Conservation (phyloP, 345 rosid species). For the Pugionium dolabratum region DNA sequence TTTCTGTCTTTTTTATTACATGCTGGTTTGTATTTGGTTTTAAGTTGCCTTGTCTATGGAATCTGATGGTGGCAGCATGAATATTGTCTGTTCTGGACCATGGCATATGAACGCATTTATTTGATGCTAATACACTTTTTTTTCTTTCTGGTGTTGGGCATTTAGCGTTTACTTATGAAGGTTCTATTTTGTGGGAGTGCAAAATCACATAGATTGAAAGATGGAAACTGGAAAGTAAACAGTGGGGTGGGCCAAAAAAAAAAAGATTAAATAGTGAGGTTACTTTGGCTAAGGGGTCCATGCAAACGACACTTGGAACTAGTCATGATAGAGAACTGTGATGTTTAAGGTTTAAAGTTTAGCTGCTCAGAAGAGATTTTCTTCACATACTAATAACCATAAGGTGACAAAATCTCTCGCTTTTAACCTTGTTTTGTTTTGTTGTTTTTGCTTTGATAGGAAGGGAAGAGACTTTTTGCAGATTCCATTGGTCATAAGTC, state of each 20-base stretch:
- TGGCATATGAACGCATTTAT: constrained; percentile 20
- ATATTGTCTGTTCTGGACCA: constrained; percentile 28
- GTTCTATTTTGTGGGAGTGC: constrained; percentile 29
- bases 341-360: constrained; percentile 36
- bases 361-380: constrained; percentile 30
- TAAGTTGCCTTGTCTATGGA: constrained; percentile 11
- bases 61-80: constrained; percentile 25
- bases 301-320: constrained; percentile 32
- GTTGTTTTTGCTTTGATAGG: constrained; percentile 17
- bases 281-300: constrained; percentile 30
- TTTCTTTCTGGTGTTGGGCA: constrained; percentile 18
- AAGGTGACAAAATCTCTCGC: not conserved
- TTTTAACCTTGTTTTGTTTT: constrained; percentile 14
- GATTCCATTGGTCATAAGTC: constrained; percentile 10
- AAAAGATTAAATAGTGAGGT: not conserved
- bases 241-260: not conserved
- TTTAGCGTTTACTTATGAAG: constrained; percentile 17
- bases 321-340: constrained; percentile 29
- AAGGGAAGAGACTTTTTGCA: constrained; percentile 12
- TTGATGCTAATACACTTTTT: constrained; percentile 21
- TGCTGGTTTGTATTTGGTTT: constrained; percentile 27
- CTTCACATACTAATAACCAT: constrained; percentile 11
- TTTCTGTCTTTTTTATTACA: not conserved
- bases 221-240: constrained; percentile 21
- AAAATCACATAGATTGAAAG: constrained; percentile 26